These are phyloP conservation scores for Sporothrix luriei DNA, from an alignment of 2,329 filamentous ascomycete genomes.

Conservation along the genomic window DNA sequence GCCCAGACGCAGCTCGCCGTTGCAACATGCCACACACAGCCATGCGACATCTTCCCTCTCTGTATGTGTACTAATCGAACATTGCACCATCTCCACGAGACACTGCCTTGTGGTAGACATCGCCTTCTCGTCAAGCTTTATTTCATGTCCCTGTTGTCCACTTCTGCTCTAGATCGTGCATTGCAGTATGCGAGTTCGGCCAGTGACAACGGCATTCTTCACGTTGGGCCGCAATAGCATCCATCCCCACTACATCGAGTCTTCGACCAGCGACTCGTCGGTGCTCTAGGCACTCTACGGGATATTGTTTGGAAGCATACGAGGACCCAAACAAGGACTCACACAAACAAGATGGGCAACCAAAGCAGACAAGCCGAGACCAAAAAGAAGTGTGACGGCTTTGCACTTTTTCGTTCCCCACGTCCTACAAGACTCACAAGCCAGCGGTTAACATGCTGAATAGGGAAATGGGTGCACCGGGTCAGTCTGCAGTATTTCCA, in stretches of 20 bases:
- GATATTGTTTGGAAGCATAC: slow-evolving; percentile 11
- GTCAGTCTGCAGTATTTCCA: not conserved
- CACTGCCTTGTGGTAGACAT: too few species aligned
- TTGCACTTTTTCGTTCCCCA: not conserved
- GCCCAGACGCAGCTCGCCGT: too few species aligned
- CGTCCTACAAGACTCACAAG: not conserved
- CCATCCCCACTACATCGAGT: too few species aligned
- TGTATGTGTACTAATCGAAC: too few species aligned
- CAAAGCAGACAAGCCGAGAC: not conserved
- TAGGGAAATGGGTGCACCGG: not conserved
- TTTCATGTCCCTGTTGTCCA: not conserved
- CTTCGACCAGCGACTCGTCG: too few species aligned
- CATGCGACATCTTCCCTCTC: too few species aligned
- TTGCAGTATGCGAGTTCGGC: slow-evolving; percentile 4
- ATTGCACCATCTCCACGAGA: too few species aligned
- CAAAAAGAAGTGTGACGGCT: slow-evolving; percentile 1
- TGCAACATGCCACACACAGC: too few species aligned
- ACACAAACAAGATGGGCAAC: not conserved
- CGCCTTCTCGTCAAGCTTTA: too few species aligned
- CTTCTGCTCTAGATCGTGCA: slow-evolving; percentile 8
- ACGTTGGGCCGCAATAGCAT: not conserved
- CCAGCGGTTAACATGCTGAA: slow-evolving; percentile 19
- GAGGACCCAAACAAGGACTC: too few species aligned
- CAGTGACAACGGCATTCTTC: not conserved
- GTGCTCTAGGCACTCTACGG: not conserved